Evolutionary conservation across 352 stramenopile species (phyloP).

Genomic region (Phytophthora boehmeriae): DNA sequence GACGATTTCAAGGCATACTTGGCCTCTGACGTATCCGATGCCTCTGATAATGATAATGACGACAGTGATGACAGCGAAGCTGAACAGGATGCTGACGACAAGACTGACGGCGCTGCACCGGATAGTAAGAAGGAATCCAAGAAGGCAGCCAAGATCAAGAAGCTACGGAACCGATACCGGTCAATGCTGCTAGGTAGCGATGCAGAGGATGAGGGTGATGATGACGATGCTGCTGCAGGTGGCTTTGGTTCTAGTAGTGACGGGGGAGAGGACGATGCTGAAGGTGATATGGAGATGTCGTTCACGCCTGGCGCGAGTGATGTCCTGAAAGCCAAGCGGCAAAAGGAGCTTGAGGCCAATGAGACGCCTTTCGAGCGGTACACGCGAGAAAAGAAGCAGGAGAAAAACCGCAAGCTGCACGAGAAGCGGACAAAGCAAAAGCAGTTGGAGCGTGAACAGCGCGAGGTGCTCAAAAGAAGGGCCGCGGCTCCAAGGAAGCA

Average conservation of each 20-base stretch:
- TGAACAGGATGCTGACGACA: slow-evolving; percentile 20
- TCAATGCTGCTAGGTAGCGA: slow-evolving; percentile 81
- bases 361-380: slow-evolving; percentile 88
- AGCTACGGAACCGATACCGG: slow-evolving; percentile 82
- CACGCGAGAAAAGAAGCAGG: slow-evolving; percentile 83
- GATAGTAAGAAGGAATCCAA: slow-evolving; percentile 55
- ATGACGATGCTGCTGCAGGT: slow-evolving; percentile 31
- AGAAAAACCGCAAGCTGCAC: slow-evolving; percentile 87
- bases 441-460: slow-evolving; percentile 63
- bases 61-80: slow-evolving; percentile 52
- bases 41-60: slow-evolving; percentile 48
- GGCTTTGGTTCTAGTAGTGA: slow-evolving; percentile 36
- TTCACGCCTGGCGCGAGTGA: slow-evolving; percentile 76
- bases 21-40: slow-evolving; percentile 83
- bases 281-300: slow-evolving; percentile 85
- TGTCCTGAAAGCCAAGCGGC: slow-evolving; percentile 75
- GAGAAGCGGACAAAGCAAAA: slow-evolving; percentile 77
- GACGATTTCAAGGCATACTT: slow-evolving; percentile 96
- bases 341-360: slow-evolving; percentile 76
- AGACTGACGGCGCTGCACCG: slow-evolving; percentile 9
- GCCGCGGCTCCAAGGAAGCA: slow-evolving; percentile 44
- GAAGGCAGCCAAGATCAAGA: slow-evolving; percentile 74
- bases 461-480: slow-evolving; percentile 73
- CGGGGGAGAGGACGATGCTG: slow-evolving; percentile 38
- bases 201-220: slow-evolving; percentile 62